These are phyloP conservation scores for Tuber calosporum DNA, from an alignment of 495 filamentous ascomycete genomes.

Conservation along the genomic window DNA sequence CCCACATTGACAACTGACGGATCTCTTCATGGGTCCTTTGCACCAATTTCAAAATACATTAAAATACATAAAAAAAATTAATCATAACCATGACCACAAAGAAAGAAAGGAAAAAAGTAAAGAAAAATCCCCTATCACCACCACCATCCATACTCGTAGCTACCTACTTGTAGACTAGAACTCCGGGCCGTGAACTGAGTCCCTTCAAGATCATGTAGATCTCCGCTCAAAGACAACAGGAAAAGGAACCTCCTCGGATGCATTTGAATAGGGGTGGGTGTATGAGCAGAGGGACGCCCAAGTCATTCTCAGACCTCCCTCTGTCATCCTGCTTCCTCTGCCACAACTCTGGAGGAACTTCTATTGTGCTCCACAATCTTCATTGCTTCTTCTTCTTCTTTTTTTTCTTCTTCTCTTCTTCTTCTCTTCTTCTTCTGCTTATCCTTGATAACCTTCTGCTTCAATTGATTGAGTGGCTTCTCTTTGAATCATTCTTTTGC, in stretches of 20 bases:
- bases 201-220: background rate
- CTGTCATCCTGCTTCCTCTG: constrained; percentile 3
- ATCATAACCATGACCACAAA: too few species aligned
- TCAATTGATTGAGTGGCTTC: constrained; percentile 5
- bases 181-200: background rate
- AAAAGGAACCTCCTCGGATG: background rate
- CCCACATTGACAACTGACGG: background rate
- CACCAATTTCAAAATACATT: background rate
- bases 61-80: too few species aligned
- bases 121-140: background rate
- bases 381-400: constrained; percentile 27
- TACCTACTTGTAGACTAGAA: constrained; percentile 3
- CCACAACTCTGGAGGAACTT: background rate
- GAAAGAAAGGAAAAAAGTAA: background rate
- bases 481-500: background rate
- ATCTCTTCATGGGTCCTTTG: background rate
- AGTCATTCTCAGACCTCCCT: background rate
- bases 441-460: constrained; percentile 17
- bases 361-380: constrained; percentile 31
- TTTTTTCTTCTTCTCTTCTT: constrained; percentile 13
- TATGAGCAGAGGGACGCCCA: background rate
- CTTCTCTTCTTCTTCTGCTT: constrained; percentile 11
- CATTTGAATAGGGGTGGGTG: background rate
- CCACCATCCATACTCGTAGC: background rate
- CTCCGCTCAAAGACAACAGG: background rate